Conservation (phyloP, 495 filamentous ascomycete species). For the Aspergillus campestris region DNA sequence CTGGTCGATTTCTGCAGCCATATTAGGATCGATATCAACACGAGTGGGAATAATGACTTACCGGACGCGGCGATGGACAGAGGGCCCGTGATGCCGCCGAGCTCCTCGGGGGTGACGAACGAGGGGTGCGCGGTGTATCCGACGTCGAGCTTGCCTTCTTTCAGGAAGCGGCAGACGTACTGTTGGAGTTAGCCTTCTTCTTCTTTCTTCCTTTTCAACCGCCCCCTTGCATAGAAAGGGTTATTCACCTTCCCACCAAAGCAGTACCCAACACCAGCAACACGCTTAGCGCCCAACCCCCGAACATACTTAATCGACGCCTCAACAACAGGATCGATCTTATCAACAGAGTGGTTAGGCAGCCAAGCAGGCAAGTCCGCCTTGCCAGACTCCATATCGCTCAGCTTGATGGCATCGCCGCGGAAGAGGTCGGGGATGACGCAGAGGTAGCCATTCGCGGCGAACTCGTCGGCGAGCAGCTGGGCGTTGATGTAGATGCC, state of each 20-base stretch:
- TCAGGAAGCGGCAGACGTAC: conserved; percentile 39
- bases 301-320: conserved; percentile 51
- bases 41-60: conserved; percentile 22
- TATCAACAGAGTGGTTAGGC: conserved; percentile 44
- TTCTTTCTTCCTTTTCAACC: too few relatives aligned
- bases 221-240: background rate
- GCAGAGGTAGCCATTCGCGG: conserved; percentile 71
- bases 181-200: conserved; percentile 8
- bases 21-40: background rate
- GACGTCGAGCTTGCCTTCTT: conserved; percentile 45
- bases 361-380: conserved; percentile 57
- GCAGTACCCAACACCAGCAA: conserved; percentile 53
- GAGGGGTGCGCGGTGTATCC: conserved; percentile 72
- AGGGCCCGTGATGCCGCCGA: conserved; percentile 60
- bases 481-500: conserved; percentile 69
- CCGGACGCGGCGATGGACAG: conserved; percentile 68
- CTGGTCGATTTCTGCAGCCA: conserved; percentile 54
- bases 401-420: conserved; percentile 51
- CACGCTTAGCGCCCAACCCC: conserved; percentile 49
- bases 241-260: conserved; percentile 36
- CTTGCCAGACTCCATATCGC: conserved; percentile 46
- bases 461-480: conserved; percentile 77
- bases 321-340: conserved; percentile 59
- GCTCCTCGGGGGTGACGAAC: conserved; percentile 69
- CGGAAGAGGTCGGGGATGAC: conserved; percentile 72